Percentiles rank a stretch among this genome's conserved stretches.
phyloP scores from a whole-genome alignment of 2,329 filamentous ascomycete species.

The Albifimbria verrucaria region DNA sequence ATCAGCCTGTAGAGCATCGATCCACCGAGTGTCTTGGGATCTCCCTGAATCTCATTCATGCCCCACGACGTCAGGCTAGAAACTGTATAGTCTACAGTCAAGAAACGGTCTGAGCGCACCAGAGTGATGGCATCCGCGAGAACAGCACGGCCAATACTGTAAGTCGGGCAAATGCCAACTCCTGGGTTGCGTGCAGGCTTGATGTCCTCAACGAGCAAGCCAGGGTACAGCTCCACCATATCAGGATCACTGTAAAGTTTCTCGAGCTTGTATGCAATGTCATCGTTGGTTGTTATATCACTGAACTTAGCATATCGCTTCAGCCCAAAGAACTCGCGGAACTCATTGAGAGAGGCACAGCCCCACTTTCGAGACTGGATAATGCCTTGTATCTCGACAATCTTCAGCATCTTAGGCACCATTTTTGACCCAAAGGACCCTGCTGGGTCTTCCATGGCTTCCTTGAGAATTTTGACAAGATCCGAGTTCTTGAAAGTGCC shows the following conservation, averaged over 20 bases:
- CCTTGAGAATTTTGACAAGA: conserved; percentile 51
- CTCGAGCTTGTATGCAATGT: conserved; percentile 53
- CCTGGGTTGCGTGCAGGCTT: conserved; percentile 50
- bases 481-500: conserved; percentile 51
- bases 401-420: conserved; percentile 52
- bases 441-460: conserved; percentile 49
- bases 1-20: conserved; percentile 45
- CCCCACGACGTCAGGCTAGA: conserved; percentile 35
- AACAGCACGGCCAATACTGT: conserved; percentile 52
- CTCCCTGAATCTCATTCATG: conserved; percentile 27
- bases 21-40: conserved; percentile 35
- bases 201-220: conserved; percentile 58
- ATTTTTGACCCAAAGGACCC: conserved; percentile 48
- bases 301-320: conserved; percentile 53
- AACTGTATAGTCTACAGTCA: conserved; percentile 46
- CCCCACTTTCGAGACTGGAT: conserved; percentile 57
- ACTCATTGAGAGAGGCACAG: conserved; percentile 58
- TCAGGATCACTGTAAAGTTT: conserved; percentile 62
- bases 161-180: conserved; percentile 49
- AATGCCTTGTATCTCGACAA: conserved; percentile 59
- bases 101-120: conserved; percentile 58
- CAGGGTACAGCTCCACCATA: conserved; percentile 67
- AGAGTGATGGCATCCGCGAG: conserved; percentile 58
- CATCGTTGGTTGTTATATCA: conserved; percentile 54
- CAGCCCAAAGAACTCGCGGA: conserved; percentile 60